These are phyloP conservation scores for Chalciporus sp. DNA, from an alignment of 1,284 basidiomycete species.

Conservation along the genomic window DNA sequence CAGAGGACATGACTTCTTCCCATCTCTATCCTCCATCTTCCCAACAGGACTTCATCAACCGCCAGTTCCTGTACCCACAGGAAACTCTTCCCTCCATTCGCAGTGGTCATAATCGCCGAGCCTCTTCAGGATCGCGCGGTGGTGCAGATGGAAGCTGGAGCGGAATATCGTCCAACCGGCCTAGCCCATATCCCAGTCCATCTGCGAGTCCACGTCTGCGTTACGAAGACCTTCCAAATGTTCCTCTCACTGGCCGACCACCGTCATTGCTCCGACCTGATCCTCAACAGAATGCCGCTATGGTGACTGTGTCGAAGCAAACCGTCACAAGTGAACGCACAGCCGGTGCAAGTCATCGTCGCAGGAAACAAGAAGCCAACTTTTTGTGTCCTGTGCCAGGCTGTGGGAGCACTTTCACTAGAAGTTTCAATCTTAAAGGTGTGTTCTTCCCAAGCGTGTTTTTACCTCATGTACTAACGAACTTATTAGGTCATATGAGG, in stretches of 20 bases:
- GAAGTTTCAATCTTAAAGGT: conserved; percentile 83
- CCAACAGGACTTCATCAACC: conserved; percentile 48
- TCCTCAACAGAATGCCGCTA: background rate
- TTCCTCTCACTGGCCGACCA: conserved; percentile 27
- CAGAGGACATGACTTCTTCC: conserved; percentile 48
- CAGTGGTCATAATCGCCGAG: conserved; percentile 57
- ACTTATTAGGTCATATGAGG: conserved; percentile 65
- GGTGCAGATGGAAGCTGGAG: conserved; percentile 36
- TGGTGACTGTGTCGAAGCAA: conserved; percentile 30
- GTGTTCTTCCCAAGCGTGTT: conserved; percentile 26
- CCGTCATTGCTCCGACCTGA: conserved; percentile 33
- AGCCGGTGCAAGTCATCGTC: conserved; percentile 68
- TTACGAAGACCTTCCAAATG: conserved; percentile 36
- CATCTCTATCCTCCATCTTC: conserved; percentile 44
- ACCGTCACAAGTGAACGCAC: conserved; percentile 67
- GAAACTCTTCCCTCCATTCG: conserved; percentile 44
- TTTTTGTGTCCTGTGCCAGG: conserved; percentile 76
- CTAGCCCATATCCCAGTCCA: conserved; percentile 38
- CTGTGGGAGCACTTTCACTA: conserved; percentile 82
- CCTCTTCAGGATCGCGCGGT: conserved; percentile 58
- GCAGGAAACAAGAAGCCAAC: conserved; percentile 73
- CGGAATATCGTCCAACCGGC: conserved; percentile 32
- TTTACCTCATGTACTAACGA: conserved; percentile 17
- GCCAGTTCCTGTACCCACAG: conserved; percentile 47
- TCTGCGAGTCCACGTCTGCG: conserved; percentile 36